Base-by-base conservation (phyloP, 768 basidiomycete species). In the Coprinopsis strossmayeri region DNA sequence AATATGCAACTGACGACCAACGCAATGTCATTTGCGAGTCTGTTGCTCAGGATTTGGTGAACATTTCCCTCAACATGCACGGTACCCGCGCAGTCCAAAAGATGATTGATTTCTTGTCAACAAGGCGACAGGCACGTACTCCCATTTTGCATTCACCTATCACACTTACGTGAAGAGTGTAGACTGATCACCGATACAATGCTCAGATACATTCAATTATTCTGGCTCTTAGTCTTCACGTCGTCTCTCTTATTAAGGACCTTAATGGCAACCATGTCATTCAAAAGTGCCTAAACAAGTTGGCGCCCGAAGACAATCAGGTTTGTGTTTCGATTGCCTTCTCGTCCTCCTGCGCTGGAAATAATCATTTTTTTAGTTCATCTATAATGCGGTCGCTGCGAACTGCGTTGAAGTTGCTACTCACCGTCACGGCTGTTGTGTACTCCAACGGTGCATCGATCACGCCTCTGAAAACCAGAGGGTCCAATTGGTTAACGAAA, bases 321-420 rank as follows among this genome's bases (percentile, higher is more conserved):
- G 91, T 86, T 65, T 45, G 58, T 49, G 15, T 51, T 34, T 35
- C 32, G 10, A 25, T 47, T 21, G 27, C 30, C 27, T 35, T 24
- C 43, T n/a, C n/a, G n/a, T n/a, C n/a, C n/a, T n/a, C n/a, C n/a
- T n/a, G n/a, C n/a, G n/a, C n/a, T n/a, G n/a, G n/a, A n/a, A n/a
- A n/a, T n/a, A 43, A 28, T 45, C 27, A 48, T 23, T 30, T 11
- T 48, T 46, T 18, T 34, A 93, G 87, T 98, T 98, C 71, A 99
- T 99, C 60, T 99, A 98, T 70, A 98, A 98, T 59, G 95, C 96
- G 49, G 95, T 99, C 28, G 96, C 96, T 23, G 90, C 91, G 27
- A 97, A 98, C 69, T 96, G 96, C 60, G 92, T 99, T 46, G 96
- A 99, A 69, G 96, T 99, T 54, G 96, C 96, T 13, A 95, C 91